Conservation (phyloP, 768 basidiomycete genomes). For the Lactarius sp. region DNA sequence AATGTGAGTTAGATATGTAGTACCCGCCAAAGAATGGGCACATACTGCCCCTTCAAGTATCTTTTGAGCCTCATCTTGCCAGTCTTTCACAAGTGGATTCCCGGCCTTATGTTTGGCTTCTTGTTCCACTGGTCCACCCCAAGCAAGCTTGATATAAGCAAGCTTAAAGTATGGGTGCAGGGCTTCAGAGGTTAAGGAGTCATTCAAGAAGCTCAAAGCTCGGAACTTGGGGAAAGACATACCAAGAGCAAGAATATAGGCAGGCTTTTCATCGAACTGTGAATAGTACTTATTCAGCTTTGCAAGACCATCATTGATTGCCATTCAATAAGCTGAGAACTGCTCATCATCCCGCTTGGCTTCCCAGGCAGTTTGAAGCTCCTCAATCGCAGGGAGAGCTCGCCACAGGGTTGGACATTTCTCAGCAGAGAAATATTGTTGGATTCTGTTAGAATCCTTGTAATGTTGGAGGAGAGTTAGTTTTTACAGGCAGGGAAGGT, state of each 20-base stretch:
- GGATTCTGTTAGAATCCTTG: slow-evolving; percentile 29
- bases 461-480: too few species aligned
- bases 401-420: slow-evolving; percentile 29
- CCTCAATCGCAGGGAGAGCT: slow-evolving; percentile 31
- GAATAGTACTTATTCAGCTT: slow-evolving; percentile 25
- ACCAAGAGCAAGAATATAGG: neutral
- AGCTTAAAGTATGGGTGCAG: slow-evolving; percentile 25
- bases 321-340: slow-evolving; percentile 26
- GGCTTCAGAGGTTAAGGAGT: neutral
- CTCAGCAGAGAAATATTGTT: slow-evolving; percentile 31
- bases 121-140: slow-evolving; percentile 32
- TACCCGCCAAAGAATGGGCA: neutral
- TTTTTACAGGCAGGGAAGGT: neutral
- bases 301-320: slow-evolving; percentile 22
- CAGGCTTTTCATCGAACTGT: neutral
- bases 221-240: neutral
- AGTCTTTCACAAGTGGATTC: slow-evolving; percentile 21
- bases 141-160: slow-evolving; percentile 26
- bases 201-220: neutral
- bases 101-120: neutral
- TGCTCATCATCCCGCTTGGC: neutral
- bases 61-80: slow-evolving; percentile 22
- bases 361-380: slow-evolving; percentile 18
- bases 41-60: slow-evolving; percentile 17
- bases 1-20: neutral